Conservation (phyloP, 768 basidiomycete species). For the Leccinum uliginosum region DNA sequence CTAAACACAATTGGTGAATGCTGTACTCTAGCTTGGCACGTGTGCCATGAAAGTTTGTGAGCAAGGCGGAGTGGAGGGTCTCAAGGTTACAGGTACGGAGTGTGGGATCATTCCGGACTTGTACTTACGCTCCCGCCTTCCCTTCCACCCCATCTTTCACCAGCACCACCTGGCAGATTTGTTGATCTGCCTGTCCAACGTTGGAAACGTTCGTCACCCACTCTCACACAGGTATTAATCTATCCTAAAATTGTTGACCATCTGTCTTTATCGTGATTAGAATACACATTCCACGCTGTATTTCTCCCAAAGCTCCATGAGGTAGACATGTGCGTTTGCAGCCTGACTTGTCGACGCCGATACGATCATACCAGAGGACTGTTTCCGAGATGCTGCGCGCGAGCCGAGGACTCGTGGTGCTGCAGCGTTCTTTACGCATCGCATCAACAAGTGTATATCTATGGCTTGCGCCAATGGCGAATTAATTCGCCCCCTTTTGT, state of each 20-base stretch:
- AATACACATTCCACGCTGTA: slow-evolving; percentile 46
- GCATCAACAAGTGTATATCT: slow-evolving; percentile 81
- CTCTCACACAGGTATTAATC: too few species aligned
- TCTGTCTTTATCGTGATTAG: neutral
- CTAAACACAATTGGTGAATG: too few species aligned
- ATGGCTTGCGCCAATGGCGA: slow-evolving; percentile 80
- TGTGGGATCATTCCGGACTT: too few species aligned
- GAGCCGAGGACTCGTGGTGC: slow-evolving; percentile 70
- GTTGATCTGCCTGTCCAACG: slow-evolving; percentile 6
- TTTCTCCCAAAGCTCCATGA: too few species aligned
- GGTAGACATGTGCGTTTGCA: too few species aligned
- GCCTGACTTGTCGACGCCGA: slow-evolving; percentile 89
- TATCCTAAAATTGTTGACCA: neutral
- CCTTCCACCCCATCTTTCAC: too few species aligned
- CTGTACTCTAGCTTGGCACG: slow-evolving; percentile 35
- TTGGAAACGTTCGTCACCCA: slow-evolving; percentile 1
- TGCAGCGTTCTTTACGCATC: slow-evolving; percentile 89
- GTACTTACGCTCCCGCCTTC: neutral
- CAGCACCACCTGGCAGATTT: neutral
- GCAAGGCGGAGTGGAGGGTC: slow-evolving; percentile 4
- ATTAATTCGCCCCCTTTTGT: slow-evolving; percentile 73
- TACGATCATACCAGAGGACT: slow-evolving; percentile 87
- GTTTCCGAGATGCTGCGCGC: slow-evolving; percentile 83
- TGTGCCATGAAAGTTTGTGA: slow-evolving; percentile 54
- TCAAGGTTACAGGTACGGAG: slow-evolving; percentile 14